phyloP scores from a whole-genome alignment of 306 rosid species.

The Acacia confusa region DNA sequence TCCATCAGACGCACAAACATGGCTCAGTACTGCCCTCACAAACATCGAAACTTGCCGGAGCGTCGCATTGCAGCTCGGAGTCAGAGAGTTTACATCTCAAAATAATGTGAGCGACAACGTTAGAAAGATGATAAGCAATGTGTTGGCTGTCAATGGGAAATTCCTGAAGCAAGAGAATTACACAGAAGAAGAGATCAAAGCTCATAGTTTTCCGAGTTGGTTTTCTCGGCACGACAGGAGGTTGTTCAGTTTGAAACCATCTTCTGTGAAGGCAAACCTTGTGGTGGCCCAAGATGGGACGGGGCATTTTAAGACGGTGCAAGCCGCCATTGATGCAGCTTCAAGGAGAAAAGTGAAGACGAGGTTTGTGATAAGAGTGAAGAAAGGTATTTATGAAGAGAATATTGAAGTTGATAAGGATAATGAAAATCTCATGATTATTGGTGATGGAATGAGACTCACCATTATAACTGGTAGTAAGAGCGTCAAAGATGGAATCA shows the following conservation, averaged over 20 bases:
- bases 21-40: slow-evolving; percentile 92
- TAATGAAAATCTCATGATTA: slow-evolving; percentile 61
- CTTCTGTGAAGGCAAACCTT: slow-evolving; percentile 40
- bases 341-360: slow-evolving; percentile 44
- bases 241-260: slow-evolving; percentile 32
- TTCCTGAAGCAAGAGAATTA: not conserved
- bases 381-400: slow-evolving; percentile 74
- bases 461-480: slow-evolving; percentile 64
- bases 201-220: slow-evolving; percentile 58
- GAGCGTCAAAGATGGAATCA: slow-evolving; percentile 66
- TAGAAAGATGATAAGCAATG: slow-evolving; percentile 64
- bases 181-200: not conserved
- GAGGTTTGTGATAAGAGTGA: slow-evolving; percentile 61
- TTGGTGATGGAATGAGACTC: slow-evolving; percentile 64
- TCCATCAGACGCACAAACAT: slow-evolving; percentile 71
- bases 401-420: slow-evolving; percentile 60
- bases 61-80: slow-evolving; percentile 48
- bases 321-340: slow-evolving; percentile 64
- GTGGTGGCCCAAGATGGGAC: slow-evolving; percentile 91
- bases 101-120: slow-evolving; percentile 45
- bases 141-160: slow-evolving; percentile 33
- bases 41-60: slow-evolving; percentile 57
- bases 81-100: slow-evolving; percentile 34
- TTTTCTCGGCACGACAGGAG: slow-evolving; percentile 46
- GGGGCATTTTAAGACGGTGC: slow-evolving; percentile 62